Evolutionary conservation across 2,329 filamentous ascomycete species (phyloP).

Genomic region (Coniochaeta prunicola): DNA sequence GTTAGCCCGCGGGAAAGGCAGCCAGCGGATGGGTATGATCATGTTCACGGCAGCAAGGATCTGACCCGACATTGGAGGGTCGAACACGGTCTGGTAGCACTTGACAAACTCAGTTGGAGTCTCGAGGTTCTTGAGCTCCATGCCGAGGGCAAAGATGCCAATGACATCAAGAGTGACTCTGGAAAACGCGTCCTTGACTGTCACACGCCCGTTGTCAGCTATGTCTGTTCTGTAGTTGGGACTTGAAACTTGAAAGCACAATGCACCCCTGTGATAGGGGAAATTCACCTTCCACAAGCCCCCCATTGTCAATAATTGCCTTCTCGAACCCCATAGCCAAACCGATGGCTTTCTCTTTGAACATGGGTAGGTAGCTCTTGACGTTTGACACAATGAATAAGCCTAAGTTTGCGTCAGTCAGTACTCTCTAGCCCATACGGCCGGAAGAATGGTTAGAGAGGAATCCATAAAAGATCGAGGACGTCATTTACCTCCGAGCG

Average conservation of each 20-base stretch:
- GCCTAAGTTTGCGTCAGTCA: conserved; percentile 12
- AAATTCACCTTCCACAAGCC: conserved; percentile 18
- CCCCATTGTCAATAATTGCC: conserved; percentile 14
- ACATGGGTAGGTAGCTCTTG: conserved; percentile 27
- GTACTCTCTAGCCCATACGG: neutral
- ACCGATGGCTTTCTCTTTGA: conserved; percentile 22
- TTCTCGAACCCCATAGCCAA: conserved; percentile 22
- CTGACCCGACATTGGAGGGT: conserved; percentile 17
- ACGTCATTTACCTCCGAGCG: conserved; percentile 18
- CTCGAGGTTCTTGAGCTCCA: conserved; percentile 21
- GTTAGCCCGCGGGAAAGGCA: conserved; percentile 30
- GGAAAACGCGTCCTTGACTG: conserved; percentile 20
- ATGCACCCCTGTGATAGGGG: neutral
- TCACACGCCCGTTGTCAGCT: neutral
- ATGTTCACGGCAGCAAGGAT: conserved; percentile 24
- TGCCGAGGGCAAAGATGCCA: conserved; percentile 23
- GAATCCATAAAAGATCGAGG: neutral
- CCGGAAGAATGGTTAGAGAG: neutral
- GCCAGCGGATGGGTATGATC: conserved; percentile 20
- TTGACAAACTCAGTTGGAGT: conserved; percentile 18
- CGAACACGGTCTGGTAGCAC: conserved; percentile 23
- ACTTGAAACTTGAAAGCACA: neutral
- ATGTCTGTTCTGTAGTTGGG: neutral
- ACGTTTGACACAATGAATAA: conserved; percentile 28
- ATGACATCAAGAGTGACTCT: conserved; percentile 26